Evolutionary conservation across 768 basidiomycete genomes (phyloP), one percentile per base, ranked within the genome.

Genomic region (Amanita rimosa): DNA sequence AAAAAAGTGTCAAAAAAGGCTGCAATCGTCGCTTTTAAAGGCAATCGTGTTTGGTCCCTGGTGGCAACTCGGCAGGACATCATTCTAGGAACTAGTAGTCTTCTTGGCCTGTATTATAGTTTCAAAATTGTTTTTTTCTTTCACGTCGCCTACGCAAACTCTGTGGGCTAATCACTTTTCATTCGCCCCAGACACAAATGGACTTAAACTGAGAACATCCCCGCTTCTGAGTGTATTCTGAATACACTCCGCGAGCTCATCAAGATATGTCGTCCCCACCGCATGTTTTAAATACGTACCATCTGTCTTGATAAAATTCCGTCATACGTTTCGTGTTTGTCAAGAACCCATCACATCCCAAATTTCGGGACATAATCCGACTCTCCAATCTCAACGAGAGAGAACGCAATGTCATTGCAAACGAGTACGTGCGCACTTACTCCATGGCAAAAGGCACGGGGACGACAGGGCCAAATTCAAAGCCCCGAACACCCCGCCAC

Each of bases 141-240:
- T 13, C 29, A 10, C 4, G 39, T 53, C 57, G 54, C 54, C 53
- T 14, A 13, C 33, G 17, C 26, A 35, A 39, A 38, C 13, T 6
- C 17, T 33, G 37, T 33, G 49, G 48, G 46, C 19, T 39, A 33
- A 11, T 22, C 36, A n/a, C 24, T 38, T 14, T 11, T 42, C 8
- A 36, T 50, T 24, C 22, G 13, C 16, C n/a, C 26, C 48, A 43
- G 47, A 53, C 16, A 46, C 36, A 17, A 11, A 68, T 78, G 22
- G 34, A 82, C 85, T 88, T 94, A 62, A 90, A 81, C n/a, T n/a
- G 71, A 95, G 95, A 87, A 95, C 6, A 24, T 87, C 53, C 88
- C 87, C 17, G 85, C 79, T 56, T 83, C 79, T 31, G 6, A 86
- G 88, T 0, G 70, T 63, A 47, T 60, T n/a, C n/a, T n/a, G n/a